Base-by-base conservation (phyloP, 345 rosid species). In the Euphorbia tirucalli region DNA sequence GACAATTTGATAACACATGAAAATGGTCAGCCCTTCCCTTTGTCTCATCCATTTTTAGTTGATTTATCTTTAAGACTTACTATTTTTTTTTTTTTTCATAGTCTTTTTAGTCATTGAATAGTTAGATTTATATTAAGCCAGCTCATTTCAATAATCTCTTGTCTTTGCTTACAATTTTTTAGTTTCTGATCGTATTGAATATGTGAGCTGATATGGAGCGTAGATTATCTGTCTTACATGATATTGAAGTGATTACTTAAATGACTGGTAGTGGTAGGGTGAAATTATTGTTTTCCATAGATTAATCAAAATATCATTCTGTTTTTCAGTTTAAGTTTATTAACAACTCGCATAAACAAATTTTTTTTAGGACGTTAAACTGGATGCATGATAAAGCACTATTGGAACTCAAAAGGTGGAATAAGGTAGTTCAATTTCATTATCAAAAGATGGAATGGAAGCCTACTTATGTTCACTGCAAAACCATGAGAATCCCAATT, bases 1-100 rank as follows among this genome's bases (percentile, higher is more conserved):
- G 88, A 89, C 79, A 54, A 62, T 62, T 81, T 85, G 77, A 69
- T 93, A 74, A 58, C 80, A n/a, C 85, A 78, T 68, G 89, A 73
- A 74, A 86, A 91, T 71, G 92, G 97, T 93, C 63, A 80, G 92
- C 81, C 19, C 19, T 70, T 59, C 41, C 30, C 67, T 61, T 48
- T 61, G 7, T 56, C 44, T 61, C 62, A 49, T 28, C 19, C 39
- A 30, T 22, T 22, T 43, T 50, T 24, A 2, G 7, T 15, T 13
- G 43, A 14, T 39, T n/a, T 16, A 31, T 37, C 15, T 41, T 59
- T 9, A 5, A n/a, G 19, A 46, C 18, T 46, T 24, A 24, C 4
- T 10, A 22, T 1, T 10, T 0, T n/a, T n/a, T n/a, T n/a, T 1
- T 10, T 0, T 21, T 55, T 16, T 44, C 30, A 1, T 70, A 5